Percentiles rank a stretch among this genome's conserved stretches.
phyloP scores from a whole-genome alignment of 768 basidiomycete genomes.

The Mycena rebaudengoi region DNA sequence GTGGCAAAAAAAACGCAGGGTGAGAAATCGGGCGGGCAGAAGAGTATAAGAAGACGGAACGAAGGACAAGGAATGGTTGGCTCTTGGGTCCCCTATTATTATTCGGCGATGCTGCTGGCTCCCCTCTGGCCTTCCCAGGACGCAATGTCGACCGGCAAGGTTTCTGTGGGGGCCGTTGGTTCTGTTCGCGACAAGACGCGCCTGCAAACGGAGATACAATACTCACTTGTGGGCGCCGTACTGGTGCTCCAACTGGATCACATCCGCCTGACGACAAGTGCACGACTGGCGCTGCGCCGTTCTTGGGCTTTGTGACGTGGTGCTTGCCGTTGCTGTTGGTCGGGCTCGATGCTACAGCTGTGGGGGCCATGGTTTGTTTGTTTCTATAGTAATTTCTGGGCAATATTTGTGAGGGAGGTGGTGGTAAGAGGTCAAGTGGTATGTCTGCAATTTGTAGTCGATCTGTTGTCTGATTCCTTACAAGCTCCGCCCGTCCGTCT shows the following conservation, averaged over 20 bases:
- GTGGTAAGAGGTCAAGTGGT: neutral
- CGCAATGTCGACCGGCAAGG: conserved; percentile 31
- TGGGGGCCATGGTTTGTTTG: conserved; percentile 7
- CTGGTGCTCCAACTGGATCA: conserved; percentile 84
- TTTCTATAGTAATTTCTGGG: neutral
- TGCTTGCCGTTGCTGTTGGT: conserved; percentile 28
- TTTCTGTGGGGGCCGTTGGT: conserved; percentile 33
- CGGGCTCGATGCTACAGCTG: conserved; percentile 1
- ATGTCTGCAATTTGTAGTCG: neutral
- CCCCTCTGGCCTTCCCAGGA: conserved; percentile 23
- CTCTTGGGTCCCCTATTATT: conserved; percentile 21
- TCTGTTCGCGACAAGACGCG: conserved; percentile 36
- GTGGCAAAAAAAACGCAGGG: conserved; percentile 54
- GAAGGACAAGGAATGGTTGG: conserved; percentile 23
- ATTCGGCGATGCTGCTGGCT: conserved; percentile 2
- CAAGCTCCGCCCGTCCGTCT: conserved; percentile 5
- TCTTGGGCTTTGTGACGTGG: conserved; percentile 2
- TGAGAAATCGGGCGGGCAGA: conserved; percentile 39
- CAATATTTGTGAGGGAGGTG: conserved; percentile 5
- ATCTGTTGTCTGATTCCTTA: neutral
- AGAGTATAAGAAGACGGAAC: conserved; percentile 32
- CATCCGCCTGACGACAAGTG: conserved; percentile 67
- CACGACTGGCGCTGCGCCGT: neutral
- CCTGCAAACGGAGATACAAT: conserved; percentile 7
- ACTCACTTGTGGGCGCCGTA: conserved; percentile 91